Base-by-base conservation (phyloP, 1,284 basidiomycete species). In the Rhodotorula sp. region DNA sequence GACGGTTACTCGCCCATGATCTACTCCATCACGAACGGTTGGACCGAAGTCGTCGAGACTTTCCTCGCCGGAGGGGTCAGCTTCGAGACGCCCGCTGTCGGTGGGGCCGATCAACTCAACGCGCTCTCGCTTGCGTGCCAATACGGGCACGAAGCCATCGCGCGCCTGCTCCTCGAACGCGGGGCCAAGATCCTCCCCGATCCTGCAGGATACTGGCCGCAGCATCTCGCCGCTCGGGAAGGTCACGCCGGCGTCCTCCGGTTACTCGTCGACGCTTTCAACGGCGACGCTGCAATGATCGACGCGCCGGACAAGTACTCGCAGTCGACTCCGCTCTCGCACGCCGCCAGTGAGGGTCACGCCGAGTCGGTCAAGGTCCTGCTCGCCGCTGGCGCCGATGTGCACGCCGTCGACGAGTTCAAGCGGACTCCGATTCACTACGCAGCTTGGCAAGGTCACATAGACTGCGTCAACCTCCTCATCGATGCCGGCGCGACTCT, bases 281-380 rank as follows among this genome's bases (percentile, higher is more conserved):
- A 82, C 28, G 54, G 52, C 16, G 38, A 21, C 6, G n/a, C 62
- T 21, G 54, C 78, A 10, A 77, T 81, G 69, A 92, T 92, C 87
- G 93, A 99, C 80, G 85, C 88, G 34, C 88, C 89, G 7, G 95
- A 99, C 84, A 99, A 97, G 81, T 94, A 95, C 81, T 93, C 97
- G 79, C 91, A 95, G 80, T 98, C 97, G 94, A 99, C 95, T 12
- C 95, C 97, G 28, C 85, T 98, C 62, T 95, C 97, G 80, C 95
- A 99, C 80, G 94, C 97, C 6, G 91, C 95, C 2, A 89, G 93
- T 47, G 90, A 92, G 74, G 95, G 97, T 1, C 91, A 90, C 77
- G 82, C 86, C 38, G 85, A 85, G 16, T 97, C 92, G 79, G 86
- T 98, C 62, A 83, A 84, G 59, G 85, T 92, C 48, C 84, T 99